phyloP scores from a whole-genome alignment of 768 basidiomycete species.

The Epithele typhae region DNA sequence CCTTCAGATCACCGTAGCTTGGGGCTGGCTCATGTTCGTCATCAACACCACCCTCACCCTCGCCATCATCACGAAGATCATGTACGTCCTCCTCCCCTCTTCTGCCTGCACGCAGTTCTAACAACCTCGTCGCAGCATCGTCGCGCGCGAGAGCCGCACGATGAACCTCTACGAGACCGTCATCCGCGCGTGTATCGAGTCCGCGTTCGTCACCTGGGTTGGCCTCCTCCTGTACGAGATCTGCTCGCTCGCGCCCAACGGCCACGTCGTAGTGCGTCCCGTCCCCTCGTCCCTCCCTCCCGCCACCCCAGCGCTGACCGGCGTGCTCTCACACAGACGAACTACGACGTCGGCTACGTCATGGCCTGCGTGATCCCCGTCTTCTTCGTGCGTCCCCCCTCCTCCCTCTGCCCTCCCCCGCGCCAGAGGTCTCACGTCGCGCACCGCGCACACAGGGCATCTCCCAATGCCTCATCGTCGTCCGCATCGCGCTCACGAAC shows the following conservation, averaged over 20 bases:
- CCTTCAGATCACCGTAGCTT: conserved; percentile 19
- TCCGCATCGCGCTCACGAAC: conserved; percentile 16
- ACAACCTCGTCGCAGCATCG: background rate
- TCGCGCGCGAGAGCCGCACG: background rate
- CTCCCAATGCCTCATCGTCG: conserved; percentile 23
- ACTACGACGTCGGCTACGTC: conserved; percentile 18
- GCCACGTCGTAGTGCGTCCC: conserved; percentile 15
- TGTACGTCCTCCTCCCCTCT: conserved; percentile 7
- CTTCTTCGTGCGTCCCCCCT: conserved; percentile 13
- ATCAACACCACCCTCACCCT: conserved; percentile 20
- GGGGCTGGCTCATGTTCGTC: conserved; percentile 24
- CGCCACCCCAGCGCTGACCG: background rate
- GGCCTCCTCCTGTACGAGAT: conserved; percentile 21
- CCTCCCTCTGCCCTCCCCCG: no score
- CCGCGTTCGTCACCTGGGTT: conserved; percentile 23
- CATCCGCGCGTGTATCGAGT: conserved; percentile 19
- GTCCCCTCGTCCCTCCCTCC: background rate
- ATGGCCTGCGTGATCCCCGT: conserved; percentile 19
- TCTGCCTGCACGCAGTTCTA: no score
- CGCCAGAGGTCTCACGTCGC: no score
- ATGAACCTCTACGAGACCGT: background rate
- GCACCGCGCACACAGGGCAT: conserved; percentile 11
- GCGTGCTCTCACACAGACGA: conserved; percentile 3
- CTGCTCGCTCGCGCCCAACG: conserved; percentile 16
- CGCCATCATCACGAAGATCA: conserved; percentile 18